Percentiles rank a stretch among this genome's conserved stretches.
phyloP scores from a whole-genome alignment of 164 flowering plant genomes.

The Litsea cubeba region DNA sequence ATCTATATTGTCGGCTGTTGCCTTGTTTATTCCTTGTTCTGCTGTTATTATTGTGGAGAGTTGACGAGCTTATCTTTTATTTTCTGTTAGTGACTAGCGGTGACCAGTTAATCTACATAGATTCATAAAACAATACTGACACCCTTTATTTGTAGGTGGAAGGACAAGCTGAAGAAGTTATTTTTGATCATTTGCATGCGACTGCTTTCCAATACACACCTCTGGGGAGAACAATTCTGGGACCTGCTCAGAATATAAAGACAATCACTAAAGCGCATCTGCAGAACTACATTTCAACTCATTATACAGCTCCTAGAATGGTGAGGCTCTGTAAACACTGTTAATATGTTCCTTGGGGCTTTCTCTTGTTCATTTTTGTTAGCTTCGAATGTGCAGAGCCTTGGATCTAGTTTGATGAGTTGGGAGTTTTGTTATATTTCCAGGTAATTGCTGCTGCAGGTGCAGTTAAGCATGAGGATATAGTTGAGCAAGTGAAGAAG shows the following conservation, averaged over 20 bases:
- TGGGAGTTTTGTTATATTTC: constrained; percentile 3
- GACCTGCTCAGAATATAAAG: constrained; percentile 82
- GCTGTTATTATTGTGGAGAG: background rate
- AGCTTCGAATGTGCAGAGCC: background rate
- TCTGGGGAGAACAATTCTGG: constrained; percentile 93
- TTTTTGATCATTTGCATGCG: constrained; percentile 96
- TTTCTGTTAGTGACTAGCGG: background rate
- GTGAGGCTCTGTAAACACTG: constrained; percentile 25
- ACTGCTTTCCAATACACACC: constrained; percentile 97
- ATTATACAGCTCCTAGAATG: constrained; percentile 92
- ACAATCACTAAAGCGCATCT: constrained; percentile 67
- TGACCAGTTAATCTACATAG: background rate
- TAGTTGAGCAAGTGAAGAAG: constrained; percentile 82
- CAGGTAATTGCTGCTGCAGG: constrained; percentile 95
- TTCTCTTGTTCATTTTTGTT: background rate
- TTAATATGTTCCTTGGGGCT: background rate
- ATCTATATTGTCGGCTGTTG: background rate
- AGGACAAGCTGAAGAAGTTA: constrained; percentile 85
- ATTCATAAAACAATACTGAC: background rate
- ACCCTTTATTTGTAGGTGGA: constrained; percentile 55
- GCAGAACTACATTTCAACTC: constrained; percentile 71
- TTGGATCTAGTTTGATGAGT: background rate
- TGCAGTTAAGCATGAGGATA: constrained; percentile 88
- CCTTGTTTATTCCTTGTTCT: background rate
- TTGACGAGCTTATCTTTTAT: background rate